Evolutionary conservation across 257 asterid species (phyloP).

Genomic region (Solanum okadae): DNA sequence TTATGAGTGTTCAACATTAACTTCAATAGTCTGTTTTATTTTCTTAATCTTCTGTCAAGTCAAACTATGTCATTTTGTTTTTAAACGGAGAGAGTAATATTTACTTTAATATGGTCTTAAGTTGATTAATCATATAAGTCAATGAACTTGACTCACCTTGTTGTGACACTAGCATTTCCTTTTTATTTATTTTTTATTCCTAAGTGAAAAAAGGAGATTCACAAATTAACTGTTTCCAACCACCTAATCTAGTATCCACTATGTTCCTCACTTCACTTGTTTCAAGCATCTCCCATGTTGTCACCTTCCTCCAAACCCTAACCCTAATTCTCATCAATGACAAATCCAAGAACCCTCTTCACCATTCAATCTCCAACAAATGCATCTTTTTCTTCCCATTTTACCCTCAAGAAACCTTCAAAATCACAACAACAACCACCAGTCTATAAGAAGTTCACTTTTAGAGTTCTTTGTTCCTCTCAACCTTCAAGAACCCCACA

Average conservation of each 20-base stretch:
- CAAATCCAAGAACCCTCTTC: slow-evolving; percentile 13
- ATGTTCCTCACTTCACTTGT: slow-evolving; percentile 9
- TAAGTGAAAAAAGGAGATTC: slow-evolving; percentile 41
- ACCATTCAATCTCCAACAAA: slow-evolving; percentile 16
- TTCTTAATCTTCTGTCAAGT: neutral
- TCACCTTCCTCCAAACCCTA: slow-evolving; percentile 12
- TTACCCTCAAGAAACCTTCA: slow-evolving; percentile 14
- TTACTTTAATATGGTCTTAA: neutral
- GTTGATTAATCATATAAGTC: neutral
- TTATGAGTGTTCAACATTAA: neutral
- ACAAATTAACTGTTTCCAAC: slow-evolving; percentile 31
- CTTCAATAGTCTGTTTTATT: no score
- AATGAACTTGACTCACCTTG: neutral
- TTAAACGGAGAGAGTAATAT: neutral
- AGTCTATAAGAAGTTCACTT: neutral
- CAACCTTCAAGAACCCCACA: slow-evolving; percentile 6
- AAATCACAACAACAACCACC: slow-evolving; percentile 10
- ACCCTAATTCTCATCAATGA: slow-evolving; percentile 27
- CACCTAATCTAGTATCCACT: slow-evolving; percentile 7
- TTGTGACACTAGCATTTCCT: neutral
- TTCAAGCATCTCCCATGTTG: slow-evolving; percentile 16
- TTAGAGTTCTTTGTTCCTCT: slow-evolving; percentile 30
- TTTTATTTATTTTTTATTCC: neutral
- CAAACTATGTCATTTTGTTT: no score
- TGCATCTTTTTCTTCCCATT: slow-evolving; percentile 29